Evolutionary conservation across 495 filamentous ascomycete species (phyloP).

Genomic region (Aspergillus ostianus): DNA sequence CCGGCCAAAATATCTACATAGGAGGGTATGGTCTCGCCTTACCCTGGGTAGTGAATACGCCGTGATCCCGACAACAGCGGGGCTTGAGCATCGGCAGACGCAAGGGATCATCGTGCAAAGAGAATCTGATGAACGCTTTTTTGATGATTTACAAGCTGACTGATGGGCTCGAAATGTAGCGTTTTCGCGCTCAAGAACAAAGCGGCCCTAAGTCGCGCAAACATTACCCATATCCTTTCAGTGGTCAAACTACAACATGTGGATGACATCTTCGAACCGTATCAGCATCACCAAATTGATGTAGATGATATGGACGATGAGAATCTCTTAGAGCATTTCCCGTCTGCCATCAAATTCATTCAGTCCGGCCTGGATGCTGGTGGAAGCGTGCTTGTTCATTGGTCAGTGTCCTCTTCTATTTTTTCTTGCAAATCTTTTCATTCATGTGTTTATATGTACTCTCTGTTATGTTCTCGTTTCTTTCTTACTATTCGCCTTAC

Average conservation of each 20-base stretch:
- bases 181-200: constrained; percentile 72
- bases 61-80: background rate
- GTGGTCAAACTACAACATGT: constrained; percentile 62
- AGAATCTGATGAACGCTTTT: background rate
- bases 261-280: constrained; percentile 38
- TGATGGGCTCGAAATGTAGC: constrained; percentile 43
- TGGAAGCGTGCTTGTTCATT: constrained; percentile 71
- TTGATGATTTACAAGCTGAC: constrained; percentile 10
- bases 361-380: constrained; percentile 66
- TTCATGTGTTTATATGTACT: background rate
- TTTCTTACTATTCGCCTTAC: background rate
- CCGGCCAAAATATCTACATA: constrained; percentile 75
- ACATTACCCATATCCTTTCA: constrained; percentile 91
- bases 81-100: background rate
- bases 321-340: constrained; percentile 79
- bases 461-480: background rate
- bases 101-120: background rate
- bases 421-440: background rate
- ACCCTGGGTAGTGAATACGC: background rate
- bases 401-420: constrained; percentile 46
- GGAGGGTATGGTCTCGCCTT: constrained; percentile 66
- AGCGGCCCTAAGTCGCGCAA: constrained; percentile 61
- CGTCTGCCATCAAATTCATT: constrained; percentile 76
- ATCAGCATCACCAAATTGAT: constrained; percentile 72
- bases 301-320: constrained; percentile 87